Evolutionary conservation across 331 rosid species (phyloP).

Genomic region (Rosa hybrid): DNA sequence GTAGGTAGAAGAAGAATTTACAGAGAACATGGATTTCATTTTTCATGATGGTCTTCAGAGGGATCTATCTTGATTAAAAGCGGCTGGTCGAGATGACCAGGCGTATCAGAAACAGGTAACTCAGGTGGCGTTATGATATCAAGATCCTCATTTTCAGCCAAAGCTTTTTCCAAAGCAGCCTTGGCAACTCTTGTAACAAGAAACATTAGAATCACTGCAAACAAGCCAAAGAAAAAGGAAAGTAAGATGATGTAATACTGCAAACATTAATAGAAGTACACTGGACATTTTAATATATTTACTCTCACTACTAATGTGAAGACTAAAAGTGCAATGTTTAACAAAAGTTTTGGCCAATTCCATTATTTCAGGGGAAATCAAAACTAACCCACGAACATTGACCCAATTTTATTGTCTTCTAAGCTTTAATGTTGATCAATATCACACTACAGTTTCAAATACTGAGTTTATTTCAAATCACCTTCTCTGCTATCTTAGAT

Average conservation of each 20-base stretch:
- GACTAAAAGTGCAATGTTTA: neutral
- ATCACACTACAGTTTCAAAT: neutral
- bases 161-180: slow-evolving; percentile 84
- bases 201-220: slow-evolving; percentile 74
- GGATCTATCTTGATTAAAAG: slow-evolving; percentile 73
- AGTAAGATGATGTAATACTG: neutral
- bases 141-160: slow-evolving; percentile 72
- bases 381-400: neutral
- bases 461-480: neutral
- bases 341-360: neutral
- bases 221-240: slow-evolving; percentile 28
- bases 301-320: neutral
- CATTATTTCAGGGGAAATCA: neutral
- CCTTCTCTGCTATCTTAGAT: neutral
- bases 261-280: no score
- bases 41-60: slow-evolving; percentile 51
- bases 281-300: neutral
- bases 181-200: slow-evolving; percentile 87
- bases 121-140: slow-evolving; percentile 47
- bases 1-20: slow-evolving; percentile 52
- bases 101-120: slow-evolving; percentile 52
- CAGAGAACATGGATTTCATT: slow-evolving; percentile 42
- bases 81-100: slow-evolving; percentile 67
- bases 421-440: neutral
- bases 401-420: no score